Base-by-base conservation (phyloP, 306 rosid genomes). In the Phaseolus lunatus region DNA sequence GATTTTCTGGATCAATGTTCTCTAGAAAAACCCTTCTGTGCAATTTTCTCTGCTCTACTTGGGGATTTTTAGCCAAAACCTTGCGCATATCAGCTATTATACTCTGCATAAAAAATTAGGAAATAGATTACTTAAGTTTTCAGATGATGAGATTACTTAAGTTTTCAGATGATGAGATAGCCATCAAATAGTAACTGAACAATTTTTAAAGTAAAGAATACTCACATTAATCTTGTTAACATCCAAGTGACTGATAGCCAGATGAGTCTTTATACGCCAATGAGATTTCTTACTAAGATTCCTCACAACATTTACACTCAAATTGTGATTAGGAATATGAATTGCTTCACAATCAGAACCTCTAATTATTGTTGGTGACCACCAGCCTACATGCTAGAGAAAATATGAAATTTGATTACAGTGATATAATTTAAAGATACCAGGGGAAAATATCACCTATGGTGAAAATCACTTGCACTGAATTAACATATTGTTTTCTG, bases 291-390 rank as follows among this genome's bases (percentile, higher is more conserved):
- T 96, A 87, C 91, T 96, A 70, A 91, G 99, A 85, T 96, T 96
- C 74, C 96, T 85, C 86, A 96, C 99, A 81, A 96, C 88, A 76
- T 82, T 96, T 79, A 92, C 92, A 64, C 98, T 91, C 83, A 96
- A 92, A 81, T 88, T 91, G 90, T 96, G 97, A 78, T 96, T 96
- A 80, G 99, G 99, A 86, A 96, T 96, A 78, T 96, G 97, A 69
- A 96, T 90, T 69, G 99, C 98, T 92, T 96, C 99, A 75, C 98
- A 96, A 89, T 96, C 97, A 71, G 95, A 92, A 18, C 98, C 99
- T 88, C 98, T 88, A 70, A 96, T 90, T 64, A 91, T 89, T 68
- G 99, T 96, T 67, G 99, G 97, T 13, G 99, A 92, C 98, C 99
- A 96, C 98, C 99, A 96, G 54, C 99, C 97, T 76, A 96, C 97